A percentile compares a stretch with the other conserved stretches of the same genome.
Evolutionary conservation across 805 yeast genomes (phyloP).

Genomic region (Danielia oregonensis): DNA sequence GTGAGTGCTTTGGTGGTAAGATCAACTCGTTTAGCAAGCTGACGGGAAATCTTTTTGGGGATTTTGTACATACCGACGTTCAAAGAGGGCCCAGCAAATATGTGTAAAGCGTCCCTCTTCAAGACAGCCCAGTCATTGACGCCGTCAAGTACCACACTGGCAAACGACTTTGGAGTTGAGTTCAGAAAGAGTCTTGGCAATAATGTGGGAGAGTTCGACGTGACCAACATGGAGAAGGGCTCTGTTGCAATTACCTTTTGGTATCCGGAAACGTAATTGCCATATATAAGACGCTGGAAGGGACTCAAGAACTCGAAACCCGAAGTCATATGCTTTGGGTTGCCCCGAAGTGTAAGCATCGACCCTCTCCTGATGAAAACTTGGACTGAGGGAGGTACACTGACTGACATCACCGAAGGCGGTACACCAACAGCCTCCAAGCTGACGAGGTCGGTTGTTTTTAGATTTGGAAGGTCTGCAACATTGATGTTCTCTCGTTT

Average conservation of each 20-base stretch:
- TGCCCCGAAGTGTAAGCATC: constrained; percentile 45
- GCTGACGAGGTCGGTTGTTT: constrained; percentile 4
- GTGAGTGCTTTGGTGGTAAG: constrained; percentile 27
- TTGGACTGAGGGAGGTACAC: constrained; percentile 59
- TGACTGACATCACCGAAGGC: constrained; percentile 45
- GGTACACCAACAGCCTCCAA: constrained; percentile 47
- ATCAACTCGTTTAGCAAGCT: constrained; percentile 23
- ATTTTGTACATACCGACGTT: constrained; percentile 31
- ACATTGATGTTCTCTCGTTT: constrained; percentile 7
- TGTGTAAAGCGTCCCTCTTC: constrained; percentile 44
- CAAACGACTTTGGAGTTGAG: constrained; percentile 37
- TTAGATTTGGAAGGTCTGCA: constrained; percentile 2
- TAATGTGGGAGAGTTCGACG: constrained; percentile 28
- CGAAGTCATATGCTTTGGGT: constrained; percentile 12
- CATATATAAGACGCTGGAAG: constrained; percentile 40
- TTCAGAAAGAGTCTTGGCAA: constrained; percentile 11
- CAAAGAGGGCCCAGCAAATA: constrained; percentile 52
- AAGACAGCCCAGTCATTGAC: constrained; percentile 60
- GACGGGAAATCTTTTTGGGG: constrained; percentile 39
- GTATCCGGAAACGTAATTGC: constrained; percentile 43
- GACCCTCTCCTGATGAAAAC: constrained; percentile 47
- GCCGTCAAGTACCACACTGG: constrained; percentile 51
- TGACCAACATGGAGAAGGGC: constrained; percentile 42
- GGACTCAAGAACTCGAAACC: constrained; percentile 31
- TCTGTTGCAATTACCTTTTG: constrained; percentile 47